Percentiles rank a stretch among this genome's conserved stretches.
Evolutionary conservation across 1,284 basidiomycete genomes (phyloP).

Genomic region (Moesziomyces aphidis): DNA sequence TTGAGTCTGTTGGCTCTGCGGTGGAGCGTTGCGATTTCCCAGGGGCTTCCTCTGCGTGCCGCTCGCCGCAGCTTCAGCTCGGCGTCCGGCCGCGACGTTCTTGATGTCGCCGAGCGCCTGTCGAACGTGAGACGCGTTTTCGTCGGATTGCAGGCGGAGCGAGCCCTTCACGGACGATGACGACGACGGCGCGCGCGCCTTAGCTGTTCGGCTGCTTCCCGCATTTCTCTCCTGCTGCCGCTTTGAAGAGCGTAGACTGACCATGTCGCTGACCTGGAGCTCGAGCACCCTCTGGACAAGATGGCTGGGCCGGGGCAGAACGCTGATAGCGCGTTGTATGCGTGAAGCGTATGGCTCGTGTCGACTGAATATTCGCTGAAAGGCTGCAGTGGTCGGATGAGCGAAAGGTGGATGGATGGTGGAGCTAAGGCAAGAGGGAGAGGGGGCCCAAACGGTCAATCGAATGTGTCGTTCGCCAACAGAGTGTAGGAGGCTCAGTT

Average conservation of each 20-base stretch:
- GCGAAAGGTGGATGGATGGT: background rate
- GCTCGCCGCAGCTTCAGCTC: background rate
- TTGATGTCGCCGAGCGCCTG: conserved; percentile 18
- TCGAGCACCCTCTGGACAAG: too few relatives aligned
- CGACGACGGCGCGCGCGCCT: conserved; percentile 8
- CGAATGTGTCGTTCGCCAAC: too few relatives aligned
- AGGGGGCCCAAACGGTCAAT: too few relatives aligned
- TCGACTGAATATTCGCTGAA: too few relatives aligned
- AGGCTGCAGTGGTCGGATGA: background rate
- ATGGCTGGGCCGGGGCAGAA: too few relatives aligned
- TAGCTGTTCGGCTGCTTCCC: background rate
- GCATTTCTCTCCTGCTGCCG: background rate
- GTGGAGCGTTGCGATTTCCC: conserved; percentile 21
- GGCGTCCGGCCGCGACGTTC: conserved; percentile 12
- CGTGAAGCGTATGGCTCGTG: too few relatives aligned
- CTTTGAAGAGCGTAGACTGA: conserved; percentile 9
- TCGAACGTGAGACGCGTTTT: conserved; percentile 13
- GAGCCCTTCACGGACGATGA: conserved; percentile 16
- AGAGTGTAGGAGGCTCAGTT: background rate
- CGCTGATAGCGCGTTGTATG: too few relatives aligned
- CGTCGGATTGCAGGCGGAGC: conserved; percentile 8
- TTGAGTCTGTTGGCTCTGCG: background rate
- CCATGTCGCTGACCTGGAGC: conserved; percentile 5
- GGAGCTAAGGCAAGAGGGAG: conserved; percentile 3
- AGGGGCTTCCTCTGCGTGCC: conserved; percentile 19